phyloP scores from a whole-genome alignment of 139 green algal species.

The Chlorella sp. region DNA sequence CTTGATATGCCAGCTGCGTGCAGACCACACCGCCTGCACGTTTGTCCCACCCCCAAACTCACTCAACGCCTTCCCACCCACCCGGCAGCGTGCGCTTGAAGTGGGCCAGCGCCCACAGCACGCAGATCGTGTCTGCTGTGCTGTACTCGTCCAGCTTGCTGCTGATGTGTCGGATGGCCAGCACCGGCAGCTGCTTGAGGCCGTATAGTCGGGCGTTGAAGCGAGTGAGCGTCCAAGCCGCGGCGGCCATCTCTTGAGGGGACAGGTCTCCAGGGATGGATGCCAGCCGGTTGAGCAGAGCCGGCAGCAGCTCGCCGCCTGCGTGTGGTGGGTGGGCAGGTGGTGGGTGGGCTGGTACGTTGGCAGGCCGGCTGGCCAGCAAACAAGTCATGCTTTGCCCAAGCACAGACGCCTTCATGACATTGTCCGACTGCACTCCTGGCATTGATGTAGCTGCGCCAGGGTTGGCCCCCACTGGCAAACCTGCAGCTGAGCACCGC shows the following conservation, averaged over 20 bases:
- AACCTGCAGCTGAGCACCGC: too few species aligned
- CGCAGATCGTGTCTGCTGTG: not conserved
- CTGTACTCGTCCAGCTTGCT: not conserved
- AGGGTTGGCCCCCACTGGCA: too few species aligned
- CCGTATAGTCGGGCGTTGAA: not conserved
- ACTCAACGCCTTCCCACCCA: not conserved
- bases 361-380: too few species aligned
- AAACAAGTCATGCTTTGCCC: too few species aligned
- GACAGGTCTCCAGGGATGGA: not conserved
- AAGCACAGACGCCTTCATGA: too few species aligned
- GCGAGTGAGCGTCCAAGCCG: not conserved
- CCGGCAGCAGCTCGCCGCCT: not conserved
- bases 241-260: not conserved
- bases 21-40: too few species aligned
- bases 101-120: conserved; percentile 23
- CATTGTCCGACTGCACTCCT: too few species aligned
- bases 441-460: too few species aligned
- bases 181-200: not conserved
- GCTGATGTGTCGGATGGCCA: not conserved
- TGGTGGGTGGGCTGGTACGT: too few species aligned
- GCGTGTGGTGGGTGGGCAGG: not conserved
- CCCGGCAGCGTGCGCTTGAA: conserved; percentile 9
- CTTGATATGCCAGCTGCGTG: too few species aligned
- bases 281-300: not conserved
- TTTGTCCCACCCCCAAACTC: too few species aligned